Evolutionary conservation across 2,329 filamentous ascomycete species (phyloP).

Genomic region (Aspergillus sp.): DNA sequence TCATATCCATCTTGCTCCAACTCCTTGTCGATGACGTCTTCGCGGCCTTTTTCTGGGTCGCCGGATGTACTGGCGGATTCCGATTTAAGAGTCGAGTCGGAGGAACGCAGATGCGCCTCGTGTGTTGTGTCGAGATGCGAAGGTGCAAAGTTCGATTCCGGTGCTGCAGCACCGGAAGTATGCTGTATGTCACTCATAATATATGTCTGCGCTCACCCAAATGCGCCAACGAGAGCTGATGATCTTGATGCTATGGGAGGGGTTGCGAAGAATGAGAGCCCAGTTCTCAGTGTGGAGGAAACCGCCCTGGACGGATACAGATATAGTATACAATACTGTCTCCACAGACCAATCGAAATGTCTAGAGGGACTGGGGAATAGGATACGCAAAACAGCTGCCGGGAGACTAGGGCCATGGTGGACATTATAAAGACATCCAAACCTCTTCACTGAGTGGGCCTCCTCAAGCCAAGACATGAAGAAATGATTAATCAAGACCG

Average conservation of each 20-base stretch:
- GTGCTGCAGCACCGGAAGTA: slow-evolving; percentile 2
- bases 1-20: slow-evolving; percentile 14
- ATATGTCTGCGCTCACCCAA: background rate
- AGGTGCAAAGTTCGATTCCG: slow-evolving; percentile 6
- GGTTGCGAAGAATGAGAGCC: background rate
- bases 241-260: background rate
- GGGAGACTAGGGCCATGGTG: background rate
- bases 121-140: slow-evolving; percentile 10
- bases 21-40: slow-evolving; percentile 7
- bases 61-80: slow-evolving; percentile 10
- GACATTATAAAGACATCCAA: background rate
- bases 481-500: background rate
- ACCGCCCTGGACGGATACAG: background rate
- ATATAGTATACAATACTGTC: background rate
- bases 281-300: background rate
- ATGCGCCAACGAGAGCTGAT: background rate
- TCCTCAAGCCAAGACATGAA: background rate
- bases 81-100: slow-evolving; percentile 16
- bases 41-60: slow-evolving; percentile 10
- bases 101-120: slow-evolving; percentile 11
- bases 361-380: background rate
- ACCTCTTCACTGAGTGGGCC: background rate
- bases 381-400: background rate
- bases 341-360: background rate
- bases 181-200: slow-evolving; percentile 6